phyloP scores from a whole-genome alignment of 2,329 filamentous ascomycete genomes.

The Orbilia quercus region DNA sequence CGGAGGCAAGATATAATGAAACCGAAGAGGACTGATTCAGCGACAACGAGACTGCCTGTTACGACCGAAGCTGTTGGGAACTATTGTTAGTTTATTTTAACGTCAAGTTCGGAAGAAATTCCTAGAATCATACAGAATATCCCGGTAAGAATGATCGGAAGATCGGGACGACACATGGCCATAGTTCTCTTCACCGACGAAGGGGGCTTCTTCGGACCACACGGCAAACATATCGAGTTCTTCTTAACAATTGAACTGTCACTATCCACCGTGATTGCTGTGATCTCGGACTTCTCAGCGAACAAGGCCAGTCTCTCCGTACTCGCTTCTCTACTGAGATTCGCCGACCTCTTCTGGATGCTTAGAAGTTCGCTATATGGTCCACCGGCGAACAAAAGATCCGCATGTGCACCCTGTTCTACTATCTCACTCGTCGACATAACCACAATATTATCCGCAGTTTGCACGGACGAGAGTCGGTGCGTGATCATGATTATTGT shows the following conservation, averaged over 20 bases:
- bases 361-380: constrained; percentile 63
- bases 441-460: constrained; percentile 64
- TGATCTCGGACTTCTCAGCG: constrained; percentile 28
- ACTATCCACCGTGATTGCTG: constrained; percentile 18
- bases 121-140: constrained; percentile 30
- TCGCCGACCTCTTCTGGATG: constrained; percentile 61
- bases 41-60: constrained; percentile 69
- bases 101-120: background rate
- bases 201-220: constrained; percentile 1
- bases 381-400: constrained; percentile 59
- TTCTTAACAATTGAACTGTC: constrained; percentile 24
- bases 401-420: constrained; percentile 63
- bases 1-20: constrained; percentile 66
- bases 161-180: constrained; percentile 46
- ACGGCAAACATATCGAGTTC: constrained; percentile 43
- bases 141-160: constrained; percentile 36
- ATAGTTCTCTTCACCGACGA: constrained; percentile 45
- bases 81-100: constrained; percentile 11
- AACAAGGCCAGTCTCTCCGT: constrained; percentile 35
- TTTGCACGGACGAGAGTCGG: constrained; percentile 63
- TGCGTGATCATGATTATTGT: constrained; percentile 65
- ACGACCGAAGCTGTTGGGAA: constrained; percentile 63
- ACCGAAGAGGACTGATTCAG: constrained; percentile 71
- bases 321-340: constrained; percentile 55
- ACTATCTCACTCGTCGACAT: constrained; percentile 63